Evolutionary conservation across 768 basidiomycete species (phyloP), one percentile per base, ranked within the genome.

Genomic region (Termitomyces sp.): DNA sequence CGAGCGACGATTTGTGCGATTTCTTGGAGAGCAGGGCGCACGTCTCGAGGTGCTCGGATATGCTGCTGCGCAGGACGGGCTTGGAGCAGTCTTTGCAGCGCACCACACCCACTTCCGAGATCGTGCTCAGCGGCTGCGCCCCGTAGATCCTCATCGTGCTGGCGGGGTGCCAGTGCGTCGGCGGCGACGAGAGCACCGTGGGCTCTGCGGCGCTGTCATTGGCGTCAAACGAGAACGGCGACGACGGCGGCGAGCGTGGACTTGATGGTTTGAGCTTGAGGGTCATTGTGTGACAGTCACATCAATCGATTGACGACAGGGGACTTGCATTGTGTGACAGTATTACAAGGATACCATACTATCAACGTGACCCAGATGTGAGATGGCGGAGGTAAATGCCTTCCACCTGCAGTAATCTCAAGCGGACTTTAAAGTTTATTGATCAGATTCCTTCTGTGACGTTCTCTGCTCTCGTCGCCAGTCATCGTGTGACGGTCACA

Each of bases 81-180:
- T 94, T 95, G 44, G 75, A 77, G 70, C 95, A 98, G 41, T 93
- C 87, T 47, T 74, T 81, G 73, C 95, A 98, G 55, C 80, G 84
- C 56, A 89, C 83, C 12, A 89, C 71, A 56, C 90, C 87, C 37
- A 83, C 75, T 24, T 80, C 78, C 0, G 79, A 76, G 4, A 76
- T 75, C 2, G 85, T 84, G 46, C 79, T 79, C 16, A 95, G 78
- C 6, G 93, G 91, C 56, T 86, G 77, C 2, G 86, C 78, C 33
- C 92, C 92, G 70, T 90, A 96, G 60, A 89, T 79, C 76, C 87
- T 88, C 93, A 93, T 94, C 66, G 94, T 91, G 48, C 81, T 81
- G 8, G 89, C 91, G 28, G 88, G 83, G 15, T 95, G 85, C 86
- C 92, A 92, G 74, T 85, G 80, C 24, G 91, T 88, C 0, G 93